Evolutionary conservation across 2,329 filamentous ascomycete species (phyloP).

Genomic region (Onygena corvina): DNA sequence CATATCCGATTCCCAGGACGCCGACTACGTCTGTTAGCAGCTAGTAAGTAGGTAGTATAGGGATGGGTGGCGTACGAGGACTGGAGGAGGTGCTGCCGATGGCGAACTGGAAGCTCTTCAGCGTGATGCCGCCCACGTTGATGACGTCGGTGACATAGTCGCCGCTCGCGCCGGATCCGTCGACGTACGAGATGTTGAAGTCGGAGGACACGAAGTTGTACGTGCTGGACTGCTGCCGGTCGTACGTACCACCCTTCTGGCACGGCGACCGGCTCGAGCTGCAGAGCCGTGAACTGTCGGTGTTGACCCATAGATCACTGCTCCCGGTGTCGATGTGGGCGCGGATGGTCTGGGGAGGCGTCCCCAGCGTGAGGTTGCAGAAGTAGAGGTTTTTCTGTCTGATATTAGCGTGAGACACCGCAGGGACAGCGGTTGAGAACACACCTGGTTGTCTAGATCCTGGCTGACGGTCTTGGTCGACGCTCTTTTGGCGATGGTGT

Average conservation of each 20-base stretch:
- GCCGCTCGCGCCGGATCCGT: constrained; percentile 63
- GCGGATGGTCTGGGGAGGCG: constrained; percentile 43
- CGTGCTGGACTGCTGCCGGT: constrained; percentile 59
- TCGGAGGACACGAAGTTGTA: constrained; percentile 59
- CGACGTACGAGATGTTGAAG: constrained; percentile 82
- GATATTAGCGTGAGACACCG: not conserved
- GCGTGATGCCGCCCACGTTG: constrained; percentile 37
- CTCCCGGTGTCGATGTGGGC: constrained; percentile 52
- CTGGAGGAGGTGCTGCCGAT: constrained; percentile 47
- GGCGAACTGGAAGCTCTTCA: constrained; percentile 47
- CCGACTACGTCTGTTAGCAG: constrained; percentile 42
- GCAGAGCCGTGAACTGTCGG: constrained; percentile 51
- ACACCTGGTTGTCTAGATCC: constrained; percentile 44
- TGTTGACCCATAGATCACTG: constrained; percentile 56
- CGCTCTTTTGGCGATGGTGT: constrained; percentile 32
- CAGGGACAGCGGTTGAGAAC: constrained; percentile 7
- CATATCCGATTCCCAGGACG: constrained; percentile 77
- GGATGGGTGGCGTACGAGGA: constrained; percentile 6
- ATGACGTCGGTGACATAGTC: constrained; percentile 72
- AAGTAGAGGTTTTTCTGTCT: constrained; percentile 44
- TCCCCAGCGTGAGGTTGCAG: constrained; percentile 47
- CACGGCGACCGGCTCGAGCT: constrained; percentile 41
- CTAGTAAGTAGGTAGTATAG: not conserved
- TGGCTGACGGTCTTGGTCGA: constrained; percentile 35
- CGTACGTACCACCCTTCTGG: constrained; percentile 52